Evolutionary conservation across 2,329 filamentous ascomycete genomes (phyloP).

Genomic region (Spiromastix sp.): DNA sequence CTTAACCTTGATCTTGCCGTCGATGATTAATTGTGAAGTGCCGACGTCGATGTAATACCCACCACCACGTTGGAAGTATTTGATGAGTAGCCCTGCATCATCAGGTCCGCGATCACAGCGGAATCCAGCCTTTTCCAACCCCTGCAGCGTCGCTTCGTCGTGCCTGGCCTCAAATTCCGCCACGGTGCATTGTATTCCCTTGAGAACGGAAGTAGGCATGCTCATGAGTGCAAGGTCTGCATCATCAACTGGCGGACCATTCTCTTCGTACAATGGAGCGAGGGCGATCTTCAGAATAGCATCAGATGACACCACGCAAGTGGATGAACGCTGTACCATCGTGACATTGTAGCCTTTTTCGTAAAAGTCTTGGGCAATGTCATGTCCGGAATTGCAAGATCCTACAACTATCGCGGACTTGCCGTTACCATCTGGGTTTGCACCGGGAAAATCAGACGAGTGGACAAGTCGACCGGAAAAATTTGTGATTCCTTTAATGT

Average conservation of each 20-base stretch:
- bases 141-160: slow-evolving; percentile 36
- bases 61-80: slow-evolving; percentile 40
- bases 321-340: slow-evolving; percentile 44
- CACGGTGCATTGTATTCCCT: slow-evolving; percentile 33
- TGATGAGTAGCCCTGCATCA: slow-evolving; percentile 31
- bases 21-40: slow-evolving; percentile 42
- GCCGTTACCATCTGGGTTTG: slow-evolving; percentile 24
- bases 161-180: slow-evolving; percentile 32
- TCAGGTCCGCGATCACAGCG: slow-evolving; percentile 30
- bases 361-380: slow-evolving; percentile 42
- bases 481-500: slow-evolving; percentile 27
- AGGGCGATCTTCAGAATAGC: slow-evolving; percentile 36
- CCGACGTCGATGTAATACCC: slow-evolving; percentile 53
- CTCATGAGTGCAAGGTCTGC: slow-evolving; percentile 39
- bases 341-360: slow-evolving; percentile 41
- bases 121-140: slow-evolving; percentile 39
- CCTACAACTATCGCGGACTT: slow-evolving; percentile 42
- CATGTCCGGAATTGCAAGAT: slow-evolving; percentile 40
- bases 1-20: slow-evolving; percentile 52
- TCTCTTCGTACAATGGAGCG: slow-evolving; percentile 38
- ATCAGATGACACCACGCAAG: slow-evolving; percentile 39
- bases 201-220: slow-evolving; percentile 38
- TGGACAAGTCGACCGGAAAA: slow-evolving; percentile 39
- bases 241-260: slow-evolving; percentile 39
- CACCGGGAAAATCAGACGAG: slow-evolving; percentile 33